Base-by-base conservation (phyloP, 75 land plant genomes). In the Pseudotsuga menziesii region DNA sequence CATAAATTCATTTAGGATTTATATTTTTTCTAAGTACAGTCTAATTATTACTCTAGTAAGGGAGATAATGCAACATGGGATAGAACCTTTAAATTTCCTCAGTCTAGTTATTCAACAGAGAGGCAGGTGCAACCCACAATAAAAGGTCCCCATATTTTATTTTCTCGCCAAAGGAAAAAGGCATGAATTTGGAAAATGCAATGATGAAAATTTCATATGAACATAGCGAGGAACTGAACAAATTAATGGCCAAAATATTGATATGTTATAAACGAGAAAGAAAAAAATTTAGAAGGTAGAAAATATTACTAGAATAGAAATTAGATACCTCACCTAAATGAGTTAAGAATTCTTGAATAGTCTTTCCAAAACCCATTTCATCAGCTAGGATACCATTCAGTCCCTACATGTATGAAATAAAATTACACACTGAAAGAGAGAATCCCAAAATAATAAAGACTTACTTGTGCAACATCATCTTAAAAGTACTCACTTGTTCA, bases 121-220 rank as follows among this genome's bases (percentile, higher is more conserved):
- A 93, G 36, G 99, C 89, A 61, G 99, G 99, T 29, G 99, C 99
- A 80, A 96, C 99, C n/a, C 59, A 96, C 93, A 58, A 96, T 78
- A 83, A 96, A 96, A 25, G 99, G 99, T 4, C 99, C 99, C 99
- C 99, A 97, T 81, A 97, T 97, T 73, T 94, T 92, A 79, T 97
- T 97, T 59, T 97, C 99, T 94, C 93, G 92, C 32, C 57, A 7
- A 60, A 55, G 26, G 36, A n/a, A 0, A 25, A 54, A 54, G 0
- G 2, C 8, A 73, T 11, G 12, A 73, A 58, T 25, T 73, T 25
- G 27, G 4, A 73, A 73, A 11, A 54, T 20, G 8, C 52, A 17
- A 32, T 22, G 7, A 73, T 4, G 9, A 26, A 73, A 26, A 12
- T n/a, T 15, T 58, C 56, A 48, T 29, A 77, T 70, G 76, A 70